phyloP scores from a whole-genome alignment of 1,284 basidiomycete species.

The Cutaneotrichosporon sp. region DNA sequence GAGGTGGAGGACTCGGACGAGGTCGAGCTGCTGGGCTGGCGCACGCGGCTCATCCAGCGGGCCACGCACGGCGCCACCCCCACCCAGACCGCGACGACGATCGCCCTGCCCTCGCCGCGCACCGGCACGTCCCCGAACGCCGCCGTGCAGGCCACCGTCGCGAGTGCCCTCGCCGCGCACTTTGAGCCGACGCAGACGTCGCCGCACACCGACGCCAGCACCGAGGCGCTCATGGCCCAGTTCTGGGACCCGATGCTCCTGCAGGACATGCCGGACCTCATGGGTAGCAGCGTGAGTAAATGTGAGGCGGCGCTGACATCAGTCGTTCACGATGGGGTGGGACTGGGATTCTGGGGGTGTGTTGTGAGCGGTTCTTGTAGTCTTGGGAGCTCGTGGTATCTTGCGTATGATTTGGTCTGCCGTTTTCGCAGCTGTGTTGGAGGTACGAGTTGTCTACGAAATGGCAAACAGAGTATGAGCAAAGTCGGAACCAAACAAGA shows the following conservation, averaged over 20 bases:
- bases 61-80: constrained; percentile 8
- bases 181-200: constrained; percentile 8
- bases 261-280: constrained; percentile 11
- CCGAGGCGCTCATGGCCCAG: constrained; percentile 15
- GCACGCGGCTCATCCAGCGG: constrained; percentile 32
- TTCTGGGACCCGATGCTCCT: constrained; percentile 21
- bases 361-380: background rate
- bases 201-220: background rate
- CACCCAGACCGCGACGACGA: constrained; percentile 19
- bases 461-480: no score
- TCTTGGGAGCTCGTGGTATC: no score
- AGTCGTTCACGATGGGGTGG: constrained; percentile 12
- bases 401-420: no score
- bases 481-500: no score
- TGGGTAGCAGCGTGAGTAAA: constrained; percentile 9
- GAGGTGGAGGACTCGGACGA: constrained; percentile 18
- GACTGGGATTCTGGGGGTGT: constrained; percentile 12
- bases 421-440: no score
- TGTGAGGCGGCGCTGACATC: background rate
- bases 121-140: constrained; percentile 1
- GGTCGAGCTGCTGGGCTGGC: constrained; percentile 33
- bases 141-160: background rate
- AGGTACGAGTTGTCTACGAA: no score
- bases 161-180: constrained; percentile 9
- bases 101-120: constrained; percentile 18